Evolutionary conservation across 352 stramenopile species (phyloP).

Genomic region (Phytophthora citrophthora): DNA sequence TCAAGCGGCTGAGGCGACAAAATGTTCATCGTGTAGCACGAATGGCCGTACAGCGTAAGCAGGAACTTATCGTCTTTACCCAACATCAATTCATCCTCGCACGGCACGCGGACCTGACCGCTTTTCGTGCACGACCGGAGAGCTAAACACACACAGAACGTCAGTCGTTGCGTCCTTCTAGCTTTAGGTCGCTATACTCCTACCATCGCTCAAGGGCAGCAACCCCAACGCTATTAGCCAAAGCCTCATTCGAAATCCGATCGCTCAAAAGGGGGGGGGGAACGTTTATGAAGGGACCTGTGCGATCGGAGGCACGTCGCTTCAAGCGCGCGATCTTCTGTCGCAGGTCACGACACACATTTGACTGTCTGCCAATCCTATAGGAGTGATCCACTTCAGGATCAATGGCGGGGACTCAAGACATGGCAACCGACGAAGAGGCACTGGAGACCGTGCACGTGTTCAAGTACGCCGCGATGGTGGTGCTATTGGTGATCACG

Average conservation of each 20-base stretch:
- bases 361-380: slow-evolving; percentile 11
- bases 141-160: slow-evolving; percentile 4
- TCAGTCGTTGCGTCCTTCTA: not conserved
- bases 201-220: slow-evolving; percentile 11
- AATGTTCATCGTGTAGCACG: slow-evolving; percentile 58
- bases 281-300: slow-evolving; percentile 1
- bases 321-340: slow-evolving; percentile 21
- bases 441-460: slow-evolving; percentile 28
- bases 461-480: slow-evolving; percentile 65
- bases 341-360: slow-evolving; percentile 6
- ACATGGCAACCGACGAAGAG: slow-evolving; percentile 15
- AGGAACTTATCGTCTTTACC: slow-evolving; percentile 53
- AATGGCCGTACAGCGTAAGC: slow-evolving; percentile 60
- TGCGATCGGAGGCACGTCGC: slow-evolving; percentile 1
- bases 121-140: slow-evolving; percentile 50
- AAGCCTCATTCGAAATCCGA: not conserved
- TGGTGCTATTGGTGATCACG: slow-evolving; percentile 63
- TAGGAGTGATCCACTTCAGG: slow-evolving; percentile 2
- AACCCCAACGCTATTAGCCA: slow-evolving; percentile 9
- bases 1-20: slow-evolving; percentile 48
- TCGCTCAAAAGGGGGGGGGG: not conserved
- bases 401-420: slow-evolving; percentile 19
- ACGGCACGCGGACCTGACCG: slow-evolving; percentile 56
- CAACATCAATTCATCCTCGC: slow-evolving; percentile 53
- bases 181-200: not conserved